phyloP scores from a whole-genome alignment of 1,284 basidiomycete genomes.

The Cryptococcus sp. region DNA sequence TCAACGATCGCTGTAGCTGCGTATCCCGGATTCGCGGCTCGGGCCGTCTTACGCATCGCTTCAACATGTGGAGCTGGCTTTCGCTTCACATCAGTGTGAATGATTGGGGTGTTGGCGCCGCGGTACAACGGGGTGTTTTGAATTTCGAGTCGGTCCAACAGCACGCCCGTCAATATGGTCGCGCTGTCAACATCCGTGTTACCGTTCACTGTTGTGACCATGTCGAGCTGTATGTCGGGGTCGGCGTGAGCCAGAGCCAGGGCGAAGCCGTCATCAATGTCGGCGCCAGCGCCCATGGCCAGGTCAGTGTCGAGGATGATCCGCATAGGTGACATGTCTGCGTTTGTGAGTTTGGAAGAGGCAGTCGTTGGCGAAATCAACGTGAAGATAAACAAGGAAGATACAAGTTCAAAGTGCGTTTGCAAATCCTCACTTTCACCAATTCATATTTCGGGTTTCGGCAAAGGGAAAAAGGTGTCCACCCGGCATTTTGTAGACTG shows the following conservation, averaged over 20 bases:
- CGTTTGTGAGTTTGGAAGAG: too few relatives aligned
- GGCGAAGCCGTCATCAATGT: slow-evolving; percentile 28
- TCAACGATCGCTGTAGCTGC: slow-evolving; percentile 18
- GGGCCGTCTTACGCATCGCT: neutral
- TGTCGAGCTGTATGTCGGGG: slow-evolving; percentile 22
- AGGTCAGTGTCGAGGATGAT: slow-evolving; percentile 31
- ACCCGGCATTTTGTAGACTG: too few relatives aligned
- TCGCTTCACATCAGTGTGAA: slow-evolving; percentile 13
- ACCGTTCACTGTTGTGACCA: slow-evolving; percentile 25
- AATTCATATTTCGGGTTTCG: too few relatives aligned
- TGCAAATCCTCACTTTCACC: too few relatives aligned
- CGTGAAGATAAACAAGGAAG: too few relatives aligned
- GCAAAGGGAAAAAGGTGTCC: too few relatives aligned
- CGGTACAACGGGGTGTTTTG: neutral
- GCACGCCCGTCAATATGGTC: slow-evolving; percentile 15
- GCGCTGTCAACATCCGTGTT: slow-evolving; percentile 24
- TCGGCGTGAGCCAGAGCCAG: slow-evolving; percentile 21
- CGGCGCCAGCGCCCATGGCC: slow-evolving; percentile 15
- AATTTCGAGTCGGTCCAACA: too few relatives aligned
- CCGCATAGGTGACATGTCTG: slow-evolving; percentile 2
- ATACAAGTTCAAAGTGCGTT: too few relatives aligned
- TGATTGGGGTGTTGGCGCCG: slow-evolving; percentile 8
- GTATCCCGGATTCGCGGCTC: slow-evolving; percentile 11
- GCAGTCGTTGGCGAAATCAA: too few relatives aligned
- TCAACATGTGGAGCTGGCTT: slow-evolving; percentile 8